Conservation (phyloP, 352 stramenopile species). For the Phytopythium delawarense region DNA sequence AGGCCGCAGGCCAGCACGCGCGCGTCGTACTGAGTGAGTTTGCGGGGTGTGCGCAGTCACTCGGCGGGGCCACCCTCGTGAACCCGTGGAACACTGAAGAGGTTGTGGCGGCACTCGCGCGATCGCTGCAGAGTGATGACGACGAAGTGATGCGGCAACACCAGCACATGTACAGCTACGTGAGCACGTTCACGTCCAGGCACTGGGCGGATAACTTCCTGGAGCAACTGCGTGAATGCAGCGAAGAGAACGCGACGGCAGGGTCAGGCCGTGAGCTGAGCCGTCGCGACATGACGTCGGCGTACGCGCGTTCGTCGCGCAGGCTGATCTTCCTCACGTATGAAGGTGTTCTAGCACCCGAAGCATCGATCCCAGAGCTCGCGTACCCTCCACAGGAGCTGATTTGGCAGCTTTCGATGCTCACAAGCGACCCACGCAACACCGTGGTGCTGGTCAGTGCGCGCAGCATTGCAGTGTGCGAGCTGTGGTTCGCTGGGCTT, state of each 20-base stretch:
- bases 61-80: constrained; percentile 77
- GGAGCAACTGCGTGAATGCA: constrained; percentile 73
- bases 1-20: constrained; percentile 57
- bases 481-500: constrained; percentile 76
- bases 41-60: constrained; percentile 83
- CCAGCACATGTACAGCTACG: constrained; percentile 82
- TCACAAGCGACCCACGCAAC: constrained; percentile 69
- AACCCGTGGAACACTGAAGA: constrained; percentile 89
- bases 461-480: constrained; percentile 61
- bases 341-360: constrained; percentile 79
- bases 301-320: constrained; percentile 62
- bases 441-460: constrained; percentile 76
- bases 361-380: constrained; percentile 84
- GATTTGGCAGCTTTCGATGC: constrained; percentile 81
- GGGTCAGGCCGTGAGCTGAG: constrained; percentile 73
- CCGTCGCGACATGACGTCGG: constrained; percentile 83
- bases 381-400: constrained; percentile 81
- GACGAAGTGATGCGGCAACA: constrained; percentile 70
- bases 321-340: constrained; percentile 88
- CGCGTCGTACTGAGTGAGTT: constrained; percentile 91
- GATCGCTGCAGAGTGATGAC: constrained; percentile 42
- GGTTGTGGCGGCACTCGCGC: constrained; percentile 45
- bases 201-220: constrained; percentile 81
- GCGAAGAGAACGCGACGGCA: constrained; percentile 63
- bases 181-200: constrained; percentile 68